Conservation (phyloP, 371 early-diverging fungal species). For the Mortierella sp. region DNA sequence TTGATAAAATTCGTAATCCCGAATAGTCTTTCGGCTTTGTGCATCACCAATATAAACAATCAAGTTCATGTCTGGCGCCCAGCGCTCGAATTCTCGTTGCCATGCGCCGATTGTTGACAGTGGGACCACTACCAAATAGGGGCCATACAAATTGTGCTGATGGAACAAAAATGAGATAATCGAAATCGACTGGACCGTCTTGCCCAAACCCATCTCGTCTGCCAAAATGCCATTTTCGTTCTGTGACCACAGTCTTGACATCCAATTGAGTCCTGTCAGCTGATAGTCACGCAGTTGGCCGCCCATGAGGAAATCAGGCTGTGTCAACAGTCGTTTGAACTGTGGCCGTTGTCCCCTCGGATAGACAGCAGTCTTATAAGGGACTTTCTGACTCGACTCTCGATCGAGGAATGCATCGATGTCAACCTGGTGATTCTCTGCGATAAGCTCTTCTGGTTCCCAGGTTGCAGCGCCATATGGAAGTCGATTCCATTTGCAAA, state of each 20-base stretch:
- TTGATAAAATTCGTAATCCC: constrained; percentile 92
- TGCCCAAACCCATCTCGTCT: constrained; percentile 96
- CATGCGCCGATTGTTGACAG: constrained; percentile 94
- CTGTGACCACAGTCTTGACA: constrained; percentile 97
- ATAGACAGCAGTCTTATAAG: constrained; percentile 72
- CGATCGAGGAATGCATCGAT: constrained; percentile 91
- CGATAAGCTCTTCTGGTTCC: constrained; percentile 79
- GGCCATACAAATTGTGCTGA: constrained; percentile 86
- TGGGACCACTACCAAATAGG: constrained; percentile 96
- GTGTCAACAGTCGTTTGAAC: constrained; percentile 79
- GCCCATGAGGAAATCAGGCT: constrained; percentile 87
- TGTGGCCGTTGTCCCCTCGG: constrained; percentile 70
- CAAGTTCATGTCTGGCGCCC: constrained; percentile 95
- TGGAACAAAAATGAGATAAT: constrained; percentile 96
- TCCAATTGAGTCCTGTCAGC: constrained; percentile 98
- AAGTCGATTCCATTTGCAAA: constrained; percentile 92
- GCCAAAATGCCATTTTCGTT: constrained; percentile 97
- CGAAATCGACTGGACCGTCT: constrained; percentile 99
- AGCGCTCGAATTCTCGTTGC: constrained; percentile 93
- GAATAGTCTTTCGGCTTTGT: constrained; percentile 83
- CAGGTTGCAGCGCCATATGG: constrained; percentile 93
- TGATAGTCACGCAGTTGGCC: constrained; percentile 98
- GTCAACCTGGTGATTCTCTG: constrained; percentile 72
- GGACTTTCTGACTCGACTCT: constrained; percentile 73
- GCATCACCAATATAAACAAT: constrained; percentile 91